These are phyloP conservation scores for Evernia prunastri DNA, from an alignment of 495 filamentous ascomycete genomes.

Conservation along the genomic window DNA sequence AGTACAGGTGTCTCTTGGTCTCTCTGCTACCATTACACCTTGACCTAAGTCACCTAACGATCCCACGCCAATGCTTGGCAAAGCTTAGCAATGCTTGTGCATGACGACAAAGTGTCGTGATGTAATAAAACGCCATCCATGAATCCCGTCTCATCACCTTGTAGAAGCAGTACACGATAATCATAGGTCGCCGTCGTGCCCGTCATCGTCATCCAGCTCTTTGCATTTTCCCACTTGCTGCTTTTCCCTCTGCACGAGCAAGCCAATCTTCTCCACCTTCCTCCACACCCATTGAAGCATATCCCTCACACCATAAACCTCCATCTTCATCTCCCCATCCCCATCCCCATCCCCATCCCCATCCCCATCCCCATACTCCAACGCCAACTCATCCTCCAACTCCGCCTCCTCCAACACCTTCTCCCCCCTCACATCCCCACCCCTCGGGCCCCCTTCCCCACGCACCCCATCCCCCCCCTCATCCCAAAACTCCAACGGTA, in stretches of 20 bases:
- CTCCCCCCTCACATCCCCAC: not conserved
- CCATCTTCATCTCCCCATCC: not conserved
- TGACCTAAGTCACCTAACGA: too few species aligned
- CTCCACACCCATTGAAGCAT: not conserved
- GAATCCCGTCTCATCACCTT: not conserved
- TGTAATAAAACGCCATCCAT: not conserved
- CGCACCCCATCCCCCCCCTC: not conserved
- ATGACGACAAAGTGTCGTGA: not conserved
- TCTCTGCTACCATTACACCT: too few species aligned
- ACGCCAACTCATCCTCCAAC: not conserved
- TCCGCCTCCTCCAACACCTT: not conserved
- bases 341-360: not conserved
- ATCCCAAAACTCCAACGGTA: conserved; percentile 7
- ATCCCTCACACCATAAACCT: not conserved
- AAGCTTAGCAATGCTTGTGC: conserved; percentile 3
- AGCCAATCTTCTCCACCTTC: not conserved
- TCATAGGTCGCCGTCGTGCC: not conserved
- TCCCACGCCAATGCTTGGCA: not conserved
- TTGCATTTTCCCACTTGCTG: too few species aligned
- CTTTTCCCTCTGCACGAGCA: not conserved
- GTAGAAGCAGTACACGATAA: not conserved
- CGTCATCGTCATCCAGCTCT: not conserved
- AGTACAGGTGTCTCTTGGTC: not conserved
- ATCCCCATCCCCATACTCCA: not conserved
- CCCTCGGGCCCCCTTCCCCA: not conserved